Base-by-base conservation (phyloP, 1,284 basidiomycete species). In the Ceratobasidium sp. region DNA sequence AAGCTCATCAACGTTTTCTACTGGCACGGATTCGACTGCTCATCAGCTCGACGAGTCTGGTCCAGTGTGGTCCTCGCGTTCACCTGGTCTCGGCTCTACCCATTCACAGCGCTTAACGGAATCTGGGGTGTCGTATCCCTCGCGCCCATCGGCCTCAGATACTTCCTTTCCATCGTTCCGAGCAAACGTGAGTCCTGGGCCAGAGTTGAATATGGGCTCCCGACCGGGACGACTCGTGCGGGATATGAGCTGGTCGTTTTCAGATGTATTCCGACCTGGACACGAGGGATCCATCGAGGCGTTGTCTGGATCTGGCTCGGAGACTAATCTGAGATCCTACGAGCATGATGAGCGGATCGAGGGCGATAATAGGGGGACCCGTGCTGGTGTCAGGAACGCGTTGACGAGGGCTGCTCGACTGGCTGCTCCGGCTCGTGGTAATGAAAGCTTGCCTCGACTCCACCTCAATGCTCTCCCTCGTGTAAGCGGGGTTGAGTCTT, bases 401-500 rank as follows among this genome's bases (percentile, higher is more conserved):
- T 56, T 69, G 64, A 69, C 5, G 12, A 56, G 64, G 53, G 64
- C 64, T 23, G 64, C 42, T 21, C 30, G 64, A 23, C 51, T 69
- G 30, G 23, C 51, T n/a, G 51, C 46, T n/a, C 25, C 62, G 12
- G 53, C 23, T 30, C 53, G 23, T 23, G 53, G 58, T 23, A 7
- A 21, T 18, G 64, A 54, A 14, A 48, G 64, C n/a, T 38, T 48
- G 40, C 51, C 64, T 69, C 64, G 64, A 44, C 53, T 69, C 4
- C 64, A 69, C 51, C 53, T 69, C 51, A 51, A 58, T 58, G 64
- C 64, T n/a, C 64, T 69, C 40, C 63, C 63, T n/a, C 46, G 63
- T 38, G 48, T 51, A 30, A 60, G 58, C 58, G 58, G 58, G 58
- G 58, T 18, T 16, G 48, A 51, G 18, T 25, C 16, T 25, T 51